These are phyloP conservation scores for Paraphaeosphaeria minitans DNA, from an alignment of 2,329 filamentous ascomycete genomes.

Conservation along the genomic window DNA sequence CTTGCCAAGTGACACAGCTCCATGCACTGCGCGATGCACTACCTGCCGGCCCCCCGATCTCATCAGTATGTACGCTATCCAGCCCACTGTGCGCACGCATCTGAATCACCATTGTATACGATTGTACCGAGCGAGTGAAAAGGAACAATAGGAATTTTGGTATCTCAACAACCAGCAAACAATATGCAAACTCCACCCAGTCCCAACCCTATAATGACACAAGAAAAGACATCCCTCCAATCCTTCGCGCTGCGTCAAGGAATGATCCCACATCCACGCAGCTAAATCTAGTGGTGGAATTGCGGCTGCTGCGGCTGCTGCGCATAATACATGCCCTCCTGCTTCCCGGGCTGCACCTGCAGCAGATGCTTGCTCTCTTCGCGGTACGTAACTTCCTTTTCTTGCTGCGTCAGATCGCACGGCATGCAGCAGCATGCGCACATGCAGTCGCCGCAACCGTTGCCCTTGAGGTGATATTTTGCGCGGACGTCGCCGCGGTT, in stretches of 20 bases:
- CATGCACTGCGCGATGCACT: too few relatives aligned
- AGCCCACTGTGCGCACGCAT: too few relatives aligned
- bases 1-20: too few relatives aligned
- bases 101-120: too few relatives aligned
- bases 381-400: slow-evolving; percentile 36
- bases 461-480: slow-evolving; percentile 39
- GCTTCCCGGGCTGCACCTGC: slow-evolving; percentile 27
- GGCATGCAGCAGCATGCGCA: slow-evolving; percentile 43
- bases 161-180: too few relatives aligned
- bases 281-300: slow-evolving; percentile 8
- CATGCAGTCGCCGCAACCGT: slow-evolving; percentile 40
- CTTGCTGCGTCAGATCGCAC: slow-evolving; percentile 42
- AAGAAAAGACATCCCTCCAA: too few relatives aligned
- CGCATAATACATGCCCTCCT: slow-evolving; percentile 30
- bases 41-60: too few relatives aligned
- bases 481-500: slow-evolving; percentile 39
- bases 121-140: too few relatives aligned
- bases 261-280: neutral
- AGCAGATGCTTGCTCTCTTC: slow-evolving; percentile 22
- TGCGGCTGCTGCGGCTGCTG: slow-evolving; percentile 26
- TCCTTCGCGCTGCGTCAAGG: too few relatives aligned
- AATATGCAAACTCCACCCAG: too few relatives aligned
- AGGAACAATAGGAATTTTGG: too few relatives aligned
- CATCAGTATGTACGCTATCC: too few relatives aligned
- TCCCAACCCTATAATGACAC: neutral